Conservation (phyloP, 257 asterid genomes). For the Nicotiana attenuata region DNA sequence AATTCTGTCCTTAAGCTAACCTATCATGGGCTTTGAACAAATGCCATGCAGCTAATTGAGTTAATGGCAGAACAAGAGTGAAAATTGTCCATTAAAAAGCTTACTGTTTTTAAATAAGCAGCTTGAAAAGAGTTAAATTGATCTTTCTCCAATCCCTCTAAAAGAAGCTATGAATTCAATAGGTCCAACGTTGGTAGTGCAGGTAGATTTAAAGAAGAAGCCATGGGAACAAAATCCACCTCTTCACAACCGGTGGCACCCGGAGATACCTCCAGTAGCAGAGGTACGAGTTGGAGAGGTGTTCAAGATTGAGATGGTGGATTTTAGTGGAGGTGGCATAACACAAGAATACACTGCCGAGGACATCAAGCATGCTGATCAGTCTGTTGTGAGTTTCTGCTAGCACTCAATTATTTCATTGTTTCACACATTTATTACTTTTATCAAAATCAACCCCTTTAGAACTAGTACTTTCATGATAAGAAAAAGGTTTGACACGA, state of each 20-base stretch:
- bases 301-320: slow-evolving; percentile 87
- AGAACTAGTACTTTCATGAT: neutral
- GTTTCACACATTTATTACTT: neutral
- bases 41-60: neutral
- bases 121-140: neutral
- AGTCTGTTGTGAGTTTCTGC: slow-evolving; percentile 49
- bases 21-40: neutral
- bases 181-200: slow-evolving; percentile 52
- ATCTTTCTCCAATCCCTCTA: neutral
- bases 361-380: slow-evolving; percentile 55
- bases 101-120: neutral
- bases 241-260: slow-evolving; percentile 90
- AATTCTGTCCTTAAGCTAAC: neutral
- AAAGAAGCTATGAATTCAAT: slow-evolving; percentile 22
- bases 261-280: slow-evolving; percentile 68
- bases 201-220: slow-evolving; percentile 65
- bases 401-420: neutral
- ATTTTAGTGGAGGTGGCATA: slow-evolving; percentile 71
- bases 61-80: neutral
- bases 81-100: neutral
- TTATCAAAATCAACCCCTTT: neutral
- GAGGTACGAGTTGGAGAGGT: slow-evolving; percentile 54
- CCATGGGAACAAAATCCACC: slow-evolving; percentile 64
- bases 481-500: neutral
- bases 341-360: slow-evolving; percentile 55